Evolutionary conservation across 441 rosid genomes (phyloP), one percentile per base, ranked within the genome.

Genomic region (Lepidium campestre): DNA sequence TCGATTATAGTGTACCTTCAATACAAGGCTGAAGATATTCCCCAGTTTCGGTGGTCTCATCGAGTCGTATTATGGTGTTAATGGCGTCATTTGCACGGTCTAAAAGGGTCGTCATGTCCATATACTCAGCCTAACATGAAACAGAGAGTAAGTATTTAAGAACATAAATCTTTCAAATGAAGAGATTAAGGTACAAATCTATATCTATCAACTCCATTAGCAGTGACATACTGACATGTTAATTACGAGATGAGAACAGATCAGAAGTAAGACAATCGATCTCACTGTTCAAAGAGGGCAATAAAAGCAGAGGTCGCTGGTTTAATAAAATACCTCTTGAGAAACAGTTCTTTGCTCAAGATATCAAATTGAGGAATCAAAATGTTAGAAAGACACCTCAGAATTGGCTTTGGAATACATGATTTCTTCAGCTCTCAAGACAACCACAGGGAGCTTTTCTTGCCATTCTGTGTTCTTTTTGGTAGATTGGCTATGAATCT

Each of bases 341-440:
- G 11, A 34, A 20, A 17, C 45, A 42, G 36, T 20, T 2, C 11
- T 56, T 45, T 57, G 9, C 12, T 60, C 4, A 6, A 52, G 31
- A 69, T n/a, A 56, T 22, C n/a, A 27, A 12, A 49, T 57, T 15
- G 22, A 25, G 45, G 27, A 49, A n/a, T 13, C 7, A 63, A 10
- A 64, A 48, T 19, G 36, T 2, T 0, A 49, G 35, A 45, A 2
- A 48, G 23, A 61, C 39, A 87, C 98, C 96, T 93, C 99, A 47
- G 97, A 91, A 76, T 86, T 93, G 71, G 95, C 97, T 82, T 93
- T 91, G 36, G 97, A 93, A 76, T 89, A 93, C 82, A 93, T 85
- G 85, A 93, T 93, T 80, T 93, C 96, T 81, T 93, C 99, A 3
- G 99, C 88, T 72, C 74, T 86, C 20, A 83, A 52, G 57, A 93